These are phyloP conservation scores for Helianthus annuus DNA, from an alignment of 129 eudicot genomes.

Conservation along the genomic window HanXRQr2.0-SUNRISE NC_035442.2:101259245-101259744, in stretches of 20 bases:
- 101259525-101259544: too few relatives aligned
- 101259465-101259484: neutral
- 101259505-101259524: neutral
- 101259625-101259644: too few relatives aligned
- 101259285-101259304: conserved; percentile 17
- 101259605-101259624: too few relatives aligned
- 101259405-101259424: neutral
- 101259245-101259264: neutral
- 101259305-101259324: conserved; percentile 10
- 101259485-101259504: conserved; percentile 2
- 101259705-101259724: too few relatives aligned
- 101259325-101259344: conserved; percentile 19
- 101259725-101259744: too few relatives aligned
- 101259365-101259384: conserved; percentile 16
- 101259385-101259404: conserved; percentile 28
- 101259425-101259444: neutral
- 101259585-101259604: neutral
- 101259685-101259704: too few relatives aligned
- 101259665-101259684: too few relatives aligned
- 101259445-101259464: neutral
- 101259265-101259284: conserved; percentile 14
- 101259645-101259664: too few relatives aligned
- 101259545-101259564: too few relatives aligned
- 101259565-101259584: neutral
- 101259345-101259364: conserved; percentile 23